A percentile compares a stretch with the other conserved stretches of the same genome.
phyloP scores from a whole-genome alignment of 78 protist genomes.

The Blattamonas nauphoetae region DNA sequence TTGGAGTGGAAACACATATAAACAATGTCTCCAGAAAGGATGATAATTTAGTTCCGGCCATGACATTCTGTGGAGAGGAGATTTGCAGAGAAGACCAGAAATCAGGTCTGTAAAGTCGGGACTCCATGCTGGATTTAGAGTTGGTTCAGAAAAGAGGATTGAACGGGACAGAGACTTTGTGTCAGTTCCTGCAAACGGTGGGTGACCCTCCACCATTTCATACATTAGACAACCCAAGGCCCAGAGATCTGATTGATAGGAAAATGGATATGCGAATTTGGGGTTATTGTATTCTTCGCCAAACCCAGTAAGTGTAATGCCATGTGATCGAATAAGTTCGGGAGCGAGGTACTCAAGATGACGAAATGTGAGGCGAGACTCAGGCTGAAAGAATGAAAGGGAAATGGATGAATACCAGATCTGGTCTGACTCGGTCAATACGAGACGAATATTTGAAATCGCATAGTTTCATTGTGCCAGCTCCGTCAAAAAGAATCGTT shows the following conservation, averaged over 20 bases:
- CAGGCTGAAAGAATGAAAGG: neutral
- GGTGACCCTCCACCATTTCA: neutral
- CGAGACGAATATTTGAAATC: slow-evolving; percentile 37
- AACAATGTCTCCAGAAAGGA: neutral
- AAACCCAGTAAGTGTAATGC: neutral
- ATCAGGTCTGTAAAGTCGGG: neutral
- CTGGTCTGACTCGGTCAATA: neutral
- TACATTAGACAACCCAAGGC: slow-evolving; percentile 40
- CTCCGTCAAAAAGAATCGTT: slow-evolving; percentile 35
- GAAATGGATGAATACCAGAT: neutral
- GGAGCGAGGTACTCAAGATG: slow-evolving; percentile 39
- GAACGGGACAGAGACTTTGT: neutral
- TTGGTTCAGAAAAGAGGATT: neutral
- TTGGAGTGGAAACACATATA: neutral
- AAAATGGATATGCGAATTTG: neutral
- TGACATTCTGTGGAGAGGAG: neutral
- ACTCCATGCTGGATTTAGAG: neutral
- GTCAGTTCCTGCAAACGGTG: neutral
- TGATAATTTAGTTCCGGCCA: neutral
- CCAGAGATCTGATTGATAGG: slow-evolving; percentile 50
- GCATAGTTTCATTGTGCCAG: slow-evolving; percentile 28
- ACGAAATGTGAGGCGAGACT: neutral
- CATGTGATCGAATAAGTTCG: slow-evolving; percentile 20
- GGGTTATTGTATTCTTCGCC: neutral
- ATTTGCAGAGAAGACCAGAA: neutral